These are phyloP conservation scores for Dactylella cylindrospora DNA, from an alignment of 2,329 filamentous ascomycete genomes.

Conservation along the genomic window DNA sequence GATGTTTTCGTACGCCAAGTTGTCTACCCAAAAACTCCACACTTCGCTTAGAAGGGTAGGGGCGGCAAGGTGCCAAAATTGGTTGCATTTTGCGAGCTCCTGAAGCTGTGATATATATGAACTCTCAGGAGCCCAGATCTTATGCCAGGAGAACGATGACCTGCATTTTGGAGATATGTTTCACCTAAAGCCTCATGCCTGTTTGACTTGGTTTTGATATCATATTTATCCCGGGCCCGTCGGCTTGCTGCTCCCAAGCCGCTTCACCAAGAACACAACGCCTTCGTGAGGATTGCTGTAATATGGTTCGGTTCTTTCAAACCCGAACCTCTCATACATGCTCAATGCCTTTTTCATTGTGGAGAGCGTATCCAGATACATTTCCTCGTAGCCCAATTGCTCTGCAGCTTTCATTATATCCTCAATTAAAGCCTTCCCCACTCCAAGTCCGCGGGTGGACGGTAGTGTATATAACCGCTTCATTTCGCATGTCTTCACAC, in stretches of 20 bases:
- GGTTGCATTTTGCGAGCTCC: constrained; percentile 40
- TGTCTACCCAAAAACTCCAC: too few relatives aligned
- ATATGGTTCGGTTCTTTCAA: constrained; percentile 58
- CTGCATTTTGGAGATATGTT: constrained; percentile 2
- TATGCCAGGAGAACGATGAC: not conserved
- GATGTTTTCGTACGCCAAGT: too few relatives aligned
- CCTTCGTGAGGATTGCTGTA: constrained; percentile 61
- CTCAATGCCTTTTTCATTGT: constrained; percentile 58
- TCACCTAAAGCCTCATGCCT: constrained; percentile 7
- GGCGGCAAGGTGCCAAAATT: too few relatives aligned
- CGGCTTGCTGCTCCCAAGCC: not conserved
- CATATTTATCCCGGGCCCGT: not conserved
- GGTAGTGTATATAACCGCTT: constrained; percentile 61
- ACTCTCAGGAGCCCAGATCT: not conserved
- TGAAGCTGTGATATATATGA: constrained; percentile 19
- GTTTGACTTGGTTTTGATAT: constrained; percentile 1
- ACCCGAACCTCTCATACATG: constrained; percentile 59
- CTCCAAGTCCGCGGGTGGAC: constrained; percentile 56
- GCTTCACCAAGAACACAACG: constrained; percentile 57
- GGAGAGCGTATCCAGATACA: constrained; percentile 61
- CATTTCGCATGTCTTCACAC: constrained; percentile 56
- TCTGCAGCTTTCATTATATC: constrained; percentile 55
- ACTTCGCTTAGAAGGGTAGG: constrained; percentile 32
- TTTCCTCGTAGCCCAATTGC: constrained; percentile 57
- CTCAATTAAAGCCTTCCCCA: constrained; percentile 57